These are phyloP conservation scores for Pisolithus microcarpus DNA, from an alignment of 768 basidiomycete species.

Conservation along the genomic window DNA sequence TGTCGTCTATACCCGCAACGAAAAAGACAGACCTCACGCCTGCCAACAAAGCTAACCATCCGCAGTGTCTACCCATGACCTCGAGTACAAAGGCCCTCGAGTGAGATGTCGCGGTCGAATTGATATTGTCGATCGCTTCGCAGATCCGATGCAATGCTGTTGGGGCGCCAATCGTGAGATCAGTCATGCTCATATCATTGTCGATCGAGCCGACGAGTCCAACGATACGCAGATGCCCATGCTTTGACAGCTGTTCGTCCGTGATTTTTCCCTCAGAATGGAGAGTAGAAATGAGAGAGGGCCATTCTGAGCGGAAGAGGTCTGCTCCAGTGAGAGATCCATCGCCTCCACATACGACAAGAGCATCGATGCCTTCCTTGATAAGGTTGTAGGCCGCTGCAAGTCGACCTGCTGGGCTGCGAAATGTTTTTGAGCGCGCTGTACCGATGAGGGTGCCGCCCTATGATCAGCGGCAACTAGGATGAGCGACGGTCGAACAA, in stretches of 20 bases:
- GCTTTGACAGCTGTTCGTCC: conserved; percentile 57
- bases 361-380: conserved; percentile 93
- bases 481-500: background rate
- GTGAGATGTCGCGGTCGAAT: conserved; percentile 92
- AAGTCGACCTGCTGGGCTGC: conserved; percentile 82
- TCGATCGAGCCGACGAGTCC: conserved; percentile 99
- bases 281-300: conserved; percentile 67
- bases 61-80: conserved; percentile 99
- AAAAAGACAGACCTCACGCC: conserved; percentile 64
- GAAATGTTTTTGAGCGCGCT: conserved; percentile 77
- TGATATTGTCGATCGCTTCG: conserved; percentile 97
- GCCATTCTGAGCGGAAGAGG: conserved; percentile 91
- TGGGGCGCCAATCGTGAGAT: conserved; percentile 92
- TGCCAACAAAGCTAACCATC: conserved; percentile 94
- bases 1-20: background rate
- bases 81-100: conserved; percentile 97
- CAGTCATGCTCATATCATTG: conserved; percentile 98
- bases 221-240: conserved; percentile 87
- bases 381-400: conserved; percentile 86
- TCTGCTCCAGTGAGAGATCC: conserved; percentile 96
- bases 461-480: conserved; percentile 30
- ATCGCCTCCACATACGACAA: conserved; percentile 96
- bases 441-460: conserved; percentile 97
- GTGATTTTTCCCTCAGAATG: conserved; percentile 69
- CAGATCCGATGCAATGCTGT: conserved; percentile 96